These are phyloP conservation scores for Pseudogymnoascus verrucosus DNA, from an alignment of 2,329 filamentous ascomycete species.

Conservation along the genomic window DNA sequence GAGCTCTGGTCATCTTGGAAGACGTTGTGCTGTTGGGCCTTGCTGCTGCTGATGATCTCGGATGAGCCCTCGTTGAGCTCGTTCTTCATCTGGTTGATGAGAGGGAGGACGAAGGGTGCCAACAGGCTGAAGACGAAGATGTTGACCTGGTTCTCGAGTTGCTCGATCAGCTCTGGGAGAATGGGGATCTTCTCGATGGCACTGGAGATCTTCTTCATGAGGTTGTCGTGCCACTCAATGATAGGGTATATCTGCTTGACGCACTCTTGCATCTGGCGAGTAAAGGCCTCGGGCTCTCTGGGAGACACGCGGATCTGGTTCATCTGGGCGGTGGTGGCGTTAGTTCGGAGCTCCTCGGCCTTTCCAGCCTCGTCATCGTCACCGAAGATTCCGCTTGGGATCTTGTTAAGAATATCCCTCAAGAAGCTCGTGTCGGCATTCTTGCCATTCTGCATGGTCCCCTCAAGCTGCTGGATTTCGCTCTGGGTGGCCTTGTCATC, in stretches of 20 bases:
- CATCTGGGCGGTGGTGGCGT: slow-evolving; percentile 68
- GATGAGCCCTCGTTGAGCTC: slow-evolving; percentile 80
- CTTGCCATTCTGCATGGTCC: slow-evolving; percentile 60
- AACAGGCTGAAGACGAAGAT: slow-evolving; percentile 88
- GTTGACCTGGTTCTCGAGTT: slow-evolving; percentile 79
- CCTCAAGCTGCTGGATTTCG: slow-evolving; percentile 81
- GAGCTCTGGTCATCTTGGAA: slow-evolving; percentile 70
- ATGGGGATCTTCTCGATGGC: slow-evolving; percentile 81
- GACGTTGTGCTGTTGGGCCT: slow-evolving; percentile 76
- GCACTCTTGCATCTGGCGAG: slow-evolving; percentile 63
- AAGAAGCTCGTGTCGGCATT: slow-evolving; percentile 65
- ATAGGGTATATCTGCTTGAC: slow-evolving; percentile 79
- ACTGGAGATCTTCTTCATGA: slow-evolving; percentile 70
- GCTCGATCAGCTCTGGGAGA: slow-evolving; percentile 74
- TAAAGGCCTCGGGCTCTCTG: slow-evolving; percentile 76
- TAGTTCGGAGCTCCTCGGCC: slow-evolving; percentile 70
- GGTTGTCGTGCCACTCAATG: slow-evolving; percentile 82
- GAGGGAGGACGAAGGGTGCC: slow-evolving; percentile 77
- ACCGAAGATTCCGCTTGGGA: slow-evolving; percentile 74
- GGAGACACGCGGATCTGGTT: slow-evolving; percentile 67
- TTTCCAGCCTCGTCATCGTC: slow-evolving; percentile 65
- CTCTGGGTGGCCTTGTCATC: slow-evolving; percentile 87
- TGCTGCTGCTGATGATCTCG: slow-evolving; percentile 79
- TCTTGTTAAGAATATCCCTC: slow-evolving; percentile 70
- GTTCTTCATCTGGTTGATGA: slow-evolving; percentile 78